These are phyloP conservation scores for Collybia mongolica DNA, from an alignment of 768 basidiomycete species.

Conservation along the genomic window DNA sequence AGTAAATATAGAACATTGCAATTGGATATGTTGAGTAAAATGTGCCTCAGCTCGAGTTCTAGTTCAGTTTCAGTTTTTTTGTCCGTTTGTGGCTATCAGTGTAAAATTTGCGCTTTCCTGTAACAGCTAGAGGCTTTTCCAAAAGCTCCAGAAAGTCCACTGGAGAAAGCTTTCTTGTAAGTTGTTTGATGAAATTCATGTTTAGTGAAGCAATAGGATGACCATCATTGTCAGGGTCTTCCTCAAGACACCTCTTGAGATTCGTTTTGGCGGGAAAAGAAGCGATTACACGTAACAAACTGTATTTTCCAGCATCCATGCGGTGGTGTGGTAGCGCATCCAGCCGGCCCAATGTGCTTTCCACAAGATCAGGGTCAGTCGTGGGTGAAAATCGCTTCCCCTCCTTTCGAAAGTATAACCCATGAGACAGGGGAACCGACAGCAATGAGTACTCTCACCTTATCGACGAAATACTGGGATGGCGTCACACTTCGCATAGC, in stretches of 20 bases:
- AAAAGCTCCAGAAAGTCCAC: slow-evolving; percentile 31
- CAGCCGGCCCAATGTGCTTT: slow-evolving; percentile 23
- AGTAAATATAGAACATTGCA: too few species aligned
- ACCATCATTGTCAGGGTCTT: slow-evolving; percentile 33
- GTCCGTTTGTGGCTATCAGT: slow-evolving; percentile 6
- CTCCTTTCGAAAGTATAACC: slow-evolving; percentile 22
- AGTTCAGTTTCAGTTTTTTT: slow-evolving; percentile 14
- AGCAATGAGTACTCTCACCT: slow-evolving; percentile 22
- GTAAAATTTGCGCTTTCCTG: slow-evolving; percentile 8
- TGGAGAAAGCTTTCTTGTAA: slow-evolving; percentile 36
- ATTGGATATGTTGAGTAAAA: too few species aligned
- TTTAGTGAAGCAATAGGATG: slow-evolving; percentile 43
- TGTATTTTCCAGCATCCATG: slow-evolving; percentile 35
- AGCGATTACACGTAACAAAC: slow-evolving; percentile 38
- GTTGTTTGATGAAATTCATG: slow-evolving; percentile 36
- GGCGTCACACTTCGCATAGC: slow-evolving; percentile 44
- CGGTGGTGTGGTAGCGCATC: slow-evolving; percentile 30
- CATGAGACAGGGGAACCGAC: background rate
- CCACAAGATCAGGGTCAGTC: slow-evolving; percentile 28
- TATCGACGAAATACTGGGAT: slow-evolving; percentile 36
- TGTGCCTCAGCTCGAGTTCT: too few species aligned
- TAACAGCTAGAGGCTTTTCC: slow-evolving; percentile 14
- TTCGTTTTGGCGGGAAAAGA: slow-evolving; percentile 39
- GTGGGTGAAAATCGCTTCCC: slow-evolving; percentile 31
- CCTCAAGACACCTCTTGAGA: slow-evolving; percentile 35